A percentile compares a stretch with the other conserved stretches of the same genome.
These are phyloP conservation scores for Aristolochia contorta DNA, from an alignment of 164 flowering plant species.

Conservation along the genomic window DNA sequence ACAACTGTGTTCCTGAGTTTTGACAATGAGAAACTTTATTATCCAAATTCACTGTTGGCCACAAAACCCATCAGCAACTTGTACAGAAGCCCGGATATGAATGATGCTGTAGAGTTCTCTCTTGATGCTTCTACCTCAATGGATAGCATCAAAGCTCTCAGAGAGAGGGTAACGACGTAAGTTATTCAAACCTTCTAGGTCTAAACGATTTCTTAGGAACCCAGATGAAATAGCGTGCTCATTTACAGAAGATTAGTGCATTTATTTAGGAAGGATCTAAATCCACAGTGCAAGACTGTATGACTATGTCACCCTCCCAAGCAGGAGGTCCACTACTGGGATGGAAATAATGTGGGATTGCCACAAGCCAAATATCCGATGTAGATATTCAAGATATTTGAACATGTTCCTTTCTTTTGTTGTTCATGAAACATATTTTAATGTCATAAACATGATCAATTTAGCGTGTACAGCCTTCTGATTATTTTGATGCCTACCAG, in stretches of 20 bases:
- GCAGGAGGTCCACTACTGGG: neutral
- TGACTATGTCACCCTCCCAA: neutral
- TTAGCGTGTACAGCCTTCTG: neutral
- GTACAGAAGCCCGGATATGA: constrained; percentile 78
- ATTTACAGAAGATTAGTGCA: neutral
- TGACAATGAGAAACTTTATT: constrained; percentile 79
- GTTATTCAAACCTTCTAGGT: constrained; percentile 10
- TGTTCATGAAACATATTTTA: too few species aligned
- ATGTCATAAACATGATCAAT: neutral
- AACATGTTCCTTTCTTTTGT: too few species aligned
- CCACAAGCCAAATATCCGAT: too few species aligned
- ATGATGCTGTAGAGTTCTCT: constrained; percentile 64
- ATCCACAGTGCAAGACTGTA: too few species aligned
- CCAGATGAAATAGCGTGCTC: neutral
- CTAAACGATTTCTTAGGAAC: neutral
- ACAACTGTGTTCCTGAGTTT: constrained; percentile 66
- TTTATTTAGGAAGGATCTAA: neutral
- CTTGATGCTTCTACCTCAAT: constrained; percentile 60
- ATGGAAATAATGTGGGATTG: neutral
- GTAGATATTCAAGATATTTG: too few species aligned
- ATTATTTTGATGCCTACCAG: neutral
- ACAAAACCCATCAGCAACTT: constrained; percentile 80
- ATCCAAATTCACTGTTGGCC: constrained; percentile 65
- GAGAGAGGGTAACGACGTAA: constrained; percentile 53
- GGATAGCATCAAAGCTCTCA: constrained; percentile 49